A percentile compares a stretch with the other conserved stretches of the same genome.
Conservation (phyloP, 2,329 filamentous ascomycete genomes). For the Trichophyton simii region DNA sequence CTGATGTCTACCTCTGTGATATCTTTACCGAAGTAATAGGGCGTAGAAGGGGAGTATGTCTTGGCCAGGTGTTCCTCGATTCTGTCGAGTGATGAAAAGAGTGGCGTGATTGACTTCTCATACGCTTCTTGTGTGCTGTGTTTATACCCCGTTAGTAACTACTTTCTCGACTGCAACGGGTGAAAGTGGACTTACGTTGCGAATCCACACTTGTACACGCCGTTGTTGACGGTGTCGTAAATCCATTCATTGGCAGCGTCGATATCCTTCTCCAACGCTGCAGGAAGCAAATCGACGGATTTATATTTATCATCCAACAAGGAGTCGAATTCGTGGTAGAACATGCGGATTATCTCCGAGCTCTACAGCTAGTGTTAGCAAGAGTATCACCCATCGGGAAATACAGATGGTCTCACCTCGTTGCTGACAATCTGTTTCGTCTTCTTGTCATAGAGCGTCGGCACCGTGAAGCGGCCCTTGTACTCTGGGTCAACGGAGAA, state of each 20-base stretch:
- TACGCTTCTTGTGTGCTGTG: slow-evolving; percentile 60
- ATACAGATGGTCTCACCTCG: slow-evolving; percentile 44
- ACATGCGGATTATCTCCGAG: slow-evolving; percentile 83
- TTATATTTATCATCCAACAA: slow-evolving; percentile 49
- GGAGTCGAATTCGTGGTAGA: slow-evolving; percentile 69
- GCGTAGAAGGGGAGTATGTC: slow-evolving; percentile 16
- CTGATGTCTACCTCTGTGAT: slow-evolving; percentile 76
- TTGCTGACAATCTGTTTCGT: slow-evolving; percentile 71
- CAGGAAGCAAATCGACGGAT: slow-evolving; percentile 55
- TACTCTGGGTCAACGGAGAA: slow-evolving; percentile 62
- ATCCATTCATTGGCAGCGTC: slow-evolving; percentile 71
- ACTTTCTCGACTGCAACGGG: background rate
- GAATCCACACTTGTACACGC: slow-evolving; percentile 55
- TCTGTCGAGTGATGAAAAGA: slow-evolving; percentile 67
- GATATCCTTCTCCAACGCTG: slow-evolving; percentile 51
- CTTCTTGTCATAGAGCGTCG: slow-evolving; percentile 63
- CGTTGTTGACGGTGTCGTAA: slow-evolving; percentile 49
- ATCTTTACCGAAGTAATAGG: slow-evolving; percentile 59
- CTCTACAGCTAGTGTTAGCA: slow-evolving; percentile 27
- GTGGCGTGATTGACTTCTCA: slow-evolving; percentile 54
- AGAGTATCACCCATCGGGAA: background rate
- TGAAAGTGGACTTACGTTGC: slow-evolving; percentile 43
- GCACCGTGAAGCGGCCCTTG: slow-evolving; percentile 71
- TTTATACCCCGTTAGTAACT: background rate
- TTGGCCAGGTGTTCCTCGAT: slow-evolving; percentile 57